phyloP scores from a whole-genome alignment of 495 filamentous ascomycete species.

The Pyrenopolyporus hunteri region DNA sequence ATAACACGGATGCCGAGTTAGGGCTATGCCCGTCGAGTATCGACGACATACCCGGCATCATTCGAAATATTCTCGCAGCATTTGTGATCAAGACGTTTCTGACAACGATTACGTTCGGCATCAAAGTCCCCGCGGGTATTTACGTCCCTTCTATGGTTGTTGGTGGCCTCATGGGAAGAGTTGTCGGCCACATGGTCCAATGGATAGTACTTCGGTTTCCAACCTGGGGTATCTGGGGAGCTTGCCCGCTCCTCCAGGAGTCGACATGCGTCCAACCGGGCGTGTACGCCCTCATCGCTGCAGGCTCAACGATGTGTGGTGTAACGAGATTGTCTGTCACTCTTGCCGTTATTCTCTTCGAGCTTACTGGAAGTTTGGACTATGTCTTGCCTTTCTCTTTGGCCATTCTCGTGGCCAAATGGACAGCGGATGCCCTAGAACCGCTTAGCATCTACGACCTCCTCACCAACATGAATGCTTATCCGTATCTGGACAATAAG shows the following conservation, averaged over 20 bases:
- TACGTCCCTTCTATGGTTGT: conserved; percentile 99
- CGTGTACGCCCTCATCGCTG: conserved; percentile 93
- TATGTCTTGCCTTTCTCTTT: conserved; percentile 96
- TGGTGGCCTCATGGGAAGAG: conserved; percentile 88
- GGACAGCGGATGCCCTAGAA: conserved; percentile 96
- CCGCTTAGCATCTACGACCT: conserved; percentile 95
- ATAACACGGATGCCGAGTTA: conserved; percentile 59
- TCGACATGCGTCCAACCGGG: conserved; percentile 91
- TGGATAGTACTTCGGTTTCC: conserved; percentile 79
- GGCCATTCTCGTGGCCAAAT: conserved; percentile 91
- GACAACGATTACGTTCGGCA: conserved; percentile 88
- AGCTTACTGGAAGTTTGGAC: conserved; percentile 90
- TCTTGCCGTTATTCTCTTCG: conserved; percentile 92
- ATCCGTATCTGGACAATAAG: conserved; percentile 95
- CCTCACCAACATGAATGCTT: conserved; percentile 94
- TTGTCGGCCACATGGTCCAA: conserved; percentile 86
- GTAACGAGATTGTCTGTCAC: conserved; percentile 95
- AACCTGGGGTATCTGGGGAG: conserved; percentile 70
- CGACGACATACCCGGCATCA: conserved; percentile 74
- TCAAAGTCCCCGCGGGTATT: conserved; percentile 95
- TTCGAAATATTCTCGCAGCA: conserved; percentile 72
- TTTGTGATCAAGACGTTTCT: conserved; percentile 90
- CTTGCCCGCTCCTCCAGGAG: conserved; percentile 70
- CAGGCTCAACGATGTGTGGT: conserved; percentile 97
- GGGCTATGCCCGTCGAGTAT: conserved; percentile 77